A percentile compares a stretch with the other conserved stretches of the same genome.
These are phyloP conservation scores for Phyllosticta ampelicida DNA, from an alignment of 2,329 filamentous ascomycete genomes.

Conservation along the genomic window DNA sequence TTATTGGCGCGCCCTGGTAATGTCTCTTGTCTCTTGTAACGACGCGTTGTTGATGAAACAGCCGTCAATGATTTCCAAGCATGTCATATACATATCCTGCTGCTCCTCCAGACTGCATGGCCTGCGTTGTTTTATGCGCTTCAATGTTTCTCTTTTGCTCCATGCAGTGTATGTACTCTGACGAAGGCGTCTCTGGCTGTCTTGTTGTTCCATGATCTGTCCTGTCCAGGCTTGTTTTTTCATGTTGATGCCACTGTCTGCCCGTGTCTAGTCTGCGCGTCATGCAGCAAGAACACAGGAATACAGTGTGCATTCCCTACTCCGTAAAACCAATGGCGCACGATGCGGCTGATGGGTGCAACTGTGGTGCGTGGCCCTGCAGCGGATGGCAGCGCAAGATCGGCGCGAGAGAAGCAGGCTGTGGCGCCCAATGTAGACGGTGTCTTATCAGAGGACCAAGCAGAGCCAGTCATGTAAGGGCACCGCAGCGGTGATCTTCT, in stretches of 20 bases:
- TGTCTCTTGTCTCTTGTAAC: slow-evolving; percentile 1
- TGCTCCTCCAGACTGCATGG: slow-evolving; percentile 2
- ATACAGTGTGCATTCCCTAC: not conserved
- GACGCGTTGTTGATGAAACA: not conserved
- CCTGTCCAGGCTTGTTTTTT: not conserved
- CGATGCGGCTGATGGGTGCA: not conserved
- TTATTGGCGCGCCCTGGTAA: not conserved
- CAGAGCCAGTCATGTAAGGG: not conserved
- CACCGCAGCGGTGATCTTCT: not conserved
- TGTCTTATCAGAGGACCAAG: not conserved
- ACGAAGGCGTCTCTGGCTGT: not conserved
- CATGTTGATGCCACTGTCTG: not conserved
- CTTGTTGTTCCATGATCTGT: not conserved
- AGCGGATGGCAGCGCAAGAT: not conserved
- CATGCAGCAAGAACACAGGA: not conserved
- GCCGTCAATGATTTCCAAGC: not conserved
- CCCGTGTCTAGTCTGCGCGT: not conserved
- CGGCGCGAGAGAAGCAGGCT: not conserved
- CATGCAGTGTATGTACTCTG: too few species aligned
- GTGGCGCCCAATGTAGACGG: too few species aligned
- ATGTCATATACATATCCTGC: not conserved
- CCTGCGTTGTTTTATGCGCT: not conserved
- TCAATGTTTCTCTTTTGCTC: too few species aligned
- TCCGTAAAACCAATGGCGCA: too few species aligned
- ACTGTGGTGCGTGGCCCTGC: not conserved